Percentiles rank a stretch among this genome's conserved stretches.
Evolutionary conservation across 768 basidiomycete genomes (phyloP).

Genomic region (Boletus sensibilis): DNA sequence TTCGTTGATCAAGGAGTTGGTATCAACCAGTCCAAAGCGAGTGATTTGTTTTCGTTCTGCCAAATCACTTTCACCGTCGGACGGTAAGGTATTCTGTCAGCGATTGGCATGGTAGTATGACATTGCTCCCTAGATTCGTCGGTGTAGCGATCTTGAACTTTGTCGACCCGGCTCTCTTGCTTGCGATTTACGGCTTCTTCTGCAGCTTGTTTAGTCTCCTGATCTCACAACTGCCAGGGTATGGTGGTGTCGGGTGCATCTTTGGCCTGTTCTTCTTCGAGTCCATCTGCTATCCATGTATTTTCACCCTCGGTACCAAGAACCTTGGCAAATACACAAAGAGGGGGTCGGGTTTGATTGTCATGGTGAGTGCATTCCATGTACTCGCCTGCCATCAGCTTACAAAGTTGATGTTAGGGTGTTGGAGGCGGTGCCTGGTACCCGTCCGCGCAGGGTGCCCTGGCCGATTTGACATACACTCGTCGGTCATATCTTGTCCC

Average conservation of each 20-base stretch:
- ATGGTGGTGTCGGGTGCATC: constrained; percentile 56
- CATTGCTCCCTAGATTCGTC: constrained; percentile 48
- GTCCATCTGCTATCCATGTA: constrained; percentile 71
- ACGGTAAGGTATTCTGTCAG: constrained; percentile 37
- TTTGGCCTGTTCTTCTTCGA: constrained; percentile 73
- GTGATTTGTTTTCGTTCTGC: constrained; percentile 68
- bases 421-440: constrained; percentile 72
- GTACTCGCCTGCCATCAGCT: background rate
- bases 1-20: constrained; percentile 62
- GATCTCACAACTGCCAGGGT: constrained; percentile 50
- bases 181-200: constrained; percentile 49
- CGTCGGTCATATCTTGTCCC: constrained; percentile 61
- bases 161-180: constrained; percentile 63
- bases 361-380: constrained; percentile 43
- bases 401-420: constrained; percentile 34
- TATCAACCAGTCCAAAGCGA: constrained; percentile 50
- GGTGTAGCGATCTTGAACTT: constrained; percentile 59
- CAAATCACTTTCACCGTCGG: constrained; percentile 67
- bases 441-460: constrained; percentile 56
- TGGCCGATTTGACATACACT: constrained; percentile 50
- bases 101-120: constrained; percentile 2
- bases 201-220: constrained; percentile 54
- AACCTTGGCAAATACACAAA: constrained; percentile 61
- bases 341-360: constrained; percentile 60
- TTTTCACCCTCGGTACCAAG: constrained; percentile 66